Conservation (phyloP, 108 stramenopile species). For the Nannochloropsis salina region DNA sequence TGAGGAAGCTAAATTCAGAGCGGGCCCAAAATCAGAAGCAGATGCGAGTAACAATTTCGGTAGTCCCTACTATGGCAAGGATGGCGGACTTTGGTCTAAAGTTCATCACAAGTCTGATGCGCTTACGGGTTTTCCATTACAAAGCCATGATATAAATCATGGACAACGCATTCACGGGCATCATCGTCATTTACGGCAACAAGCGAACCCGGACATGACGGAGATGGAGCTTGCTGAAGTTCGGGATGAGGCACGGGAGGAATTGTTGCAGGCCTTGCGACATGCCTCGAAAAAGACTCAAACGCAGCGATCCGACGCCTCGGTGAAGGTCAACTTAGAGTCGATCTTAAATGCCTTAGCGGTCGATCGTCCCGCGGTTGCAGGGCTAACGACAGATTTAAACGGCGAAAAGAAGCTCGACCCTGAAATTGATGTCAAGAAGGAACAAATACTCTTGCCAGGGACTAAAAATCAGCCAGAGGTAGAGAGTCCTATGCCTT, state of each 20-base stretch:
- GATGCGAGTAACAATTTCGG: background rate
- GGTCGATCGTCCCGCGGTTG: background rate
- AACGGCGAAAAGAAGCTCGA: background rate
- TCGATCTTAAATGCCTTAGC: background rate
- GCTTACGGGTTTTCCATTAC: no score
- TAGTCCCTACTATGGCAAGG: background rate
- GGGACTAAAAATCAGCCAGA: background rate
- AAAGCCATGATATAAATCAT: background rate
- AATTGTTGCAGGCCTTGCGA: background rate
- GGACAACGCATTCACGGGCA: background rate
- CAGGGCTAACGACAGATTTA: background rate
- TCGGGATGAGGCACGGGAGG: background rate
- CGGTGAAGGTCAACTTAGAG: background rate
- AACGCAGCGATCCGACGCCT: background rate
- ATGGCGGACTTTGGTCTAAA: background rate
- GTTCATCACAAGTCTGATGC: background rate
- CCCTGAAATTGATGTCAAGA: background rate
- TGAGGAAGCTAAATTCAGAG: background rate
- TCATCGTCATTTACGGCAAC: background rate
- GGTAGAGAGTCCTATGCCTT: background rate
- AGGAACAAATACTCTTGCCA: background rate
- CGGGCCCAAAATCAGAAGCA: background rate
- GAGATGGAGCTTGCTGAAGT: background rate
- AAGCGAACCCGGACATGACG: background rate
- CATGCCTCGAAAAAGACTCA: background rate